phyloP scores from a whole-genome alignment of 352 stramenopile genomes.

The Phytophthora pluvialis region DNA sequence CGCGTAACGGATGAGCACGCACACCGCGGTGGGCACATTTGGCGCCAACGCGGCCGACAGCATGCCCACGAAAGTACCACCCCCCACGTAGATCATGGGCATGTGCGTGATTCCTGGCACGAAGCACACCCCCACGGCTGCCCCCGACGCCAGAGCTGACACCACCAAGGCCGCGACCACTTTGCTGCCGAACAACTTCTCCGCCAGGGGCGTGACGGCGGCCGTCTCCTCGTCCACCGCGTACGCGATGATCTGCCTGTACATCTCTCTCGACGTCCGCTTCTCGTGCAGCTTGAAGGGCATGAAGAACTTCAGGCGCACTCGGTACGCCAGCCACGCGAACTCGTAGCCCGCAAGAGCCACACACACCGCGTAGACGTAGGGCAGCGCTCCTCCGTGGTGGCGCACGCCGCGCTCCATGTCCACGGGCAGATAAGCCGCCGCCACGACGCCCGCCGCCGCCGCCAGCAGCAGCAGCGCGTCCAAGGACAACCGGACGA shows the following conservation, averaged over 20 bases:
- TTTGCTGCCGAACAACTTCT: slow-evolving; percentile 46
- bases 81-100: slow-evolving; percentile 50
- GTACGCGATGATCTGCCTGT: slow-evolving; percentile 75
- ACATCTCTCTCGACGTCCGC: slow-evolving; percentile 70
- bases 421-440: slow-evolving; percentile 43
- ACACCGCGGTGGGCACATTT: slow-evolving; percentile 52
- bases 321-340: slow-evolving; percentile 65
- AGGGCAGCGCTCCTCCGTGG: slow-evolving; percentile 46
- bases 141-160: slow-evolving; percentile 13
- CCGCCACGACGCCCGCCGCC: slow-evolving; percentile 39
- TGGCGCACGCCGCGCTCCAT: slow-evolving; percentile 21
- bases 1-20: slow-evolving; percentile 48
- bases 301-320: slow-evolving; percentile 58
- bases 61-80: slow-evolving; percentile 47
- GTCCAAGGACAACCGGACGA: slow-evolving; percentile 42
- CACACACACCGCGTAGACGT: slow-evolving; percentile 52
- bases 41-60: slow-evolving; percentile 47
- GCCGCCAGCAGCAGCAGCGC: slow-evolving; percentile 42
- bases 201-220: slow-evolving; percentile 55
- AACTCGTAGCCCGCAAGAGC: slow-evolving; percentile 62
- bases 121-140: slow-evolving; percentile 29
- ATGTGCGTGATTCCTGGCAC: slow-evolving; percentile 32
- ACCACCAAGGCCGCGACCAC: slow-evolving; percentile 31
- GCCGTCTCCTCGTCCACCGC: slow-evolving; percentile 62
- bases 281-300: slow-evolving; percentile 77